Base-by-base conservation (phyloP, 495 filamentous ascomycete species). In the Aspergillus funiculosus region DNA sequence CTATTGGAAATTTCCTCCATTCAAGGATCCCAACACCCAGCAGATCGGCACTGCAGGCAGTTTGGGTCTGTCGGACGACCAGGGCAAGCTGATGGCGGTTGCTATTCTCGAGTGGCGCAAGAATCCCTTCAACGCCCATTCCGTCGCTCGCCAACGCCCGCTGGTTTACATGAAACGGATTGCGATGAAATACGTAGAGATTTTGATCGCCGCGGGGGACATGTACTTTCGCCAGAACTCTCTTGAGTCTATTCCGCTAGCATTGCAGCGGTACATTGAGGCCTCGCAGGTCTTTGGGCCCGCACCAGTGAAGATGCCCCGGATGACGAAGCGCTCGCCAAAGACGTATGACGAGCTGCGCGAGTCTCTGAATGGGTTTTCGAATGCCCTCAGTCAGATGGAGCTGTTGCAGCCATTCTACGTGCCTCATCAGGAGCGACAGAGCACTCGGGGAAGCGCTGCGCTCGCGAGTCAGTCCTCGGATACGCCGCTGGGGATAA, bases 151-250 rank as follows among this genome's bases (percentile, higher is more conserved):
- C 1, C 13, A 3, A 0, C 36, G 61, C 1, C 59, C 64, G 0
- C 17, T 50, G n/a, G 59, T 59, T 0, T 71, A 67, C 55, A 63
- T 63, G 64, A 62, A 57, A 34, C 36, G 52, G 17, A 27, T 64
- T 6, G 60, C 51, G 10, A 56, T 69, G 42, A 61, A 58, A 25
- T 69, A 68, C 46, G 55, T 70, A 21, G 39, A 61, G 46, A 66
- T 60, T 26, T 49, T 70, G 1, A 56, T 72, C 20, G 63, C 51
- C 14, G 29, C 17, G 2, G 68, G 68, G 0, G 68, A 72, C 43
- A 8, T 32, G n/a, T 52, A 43, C n/a, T 72, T 68, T 48, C 50
- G 55, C 2, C 56, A 60, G 39, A 55, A 60, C 48, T 64, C 52
- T 5, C 46, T 67, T 10, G 65, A 68, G 52, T 35, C 35, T 6